Evolutionary conservation across 1,284 basidiomycete genomes (phyloP), one percentile per base, ranked within the genome.

Genomic region (Mycena sp.): DNA sequence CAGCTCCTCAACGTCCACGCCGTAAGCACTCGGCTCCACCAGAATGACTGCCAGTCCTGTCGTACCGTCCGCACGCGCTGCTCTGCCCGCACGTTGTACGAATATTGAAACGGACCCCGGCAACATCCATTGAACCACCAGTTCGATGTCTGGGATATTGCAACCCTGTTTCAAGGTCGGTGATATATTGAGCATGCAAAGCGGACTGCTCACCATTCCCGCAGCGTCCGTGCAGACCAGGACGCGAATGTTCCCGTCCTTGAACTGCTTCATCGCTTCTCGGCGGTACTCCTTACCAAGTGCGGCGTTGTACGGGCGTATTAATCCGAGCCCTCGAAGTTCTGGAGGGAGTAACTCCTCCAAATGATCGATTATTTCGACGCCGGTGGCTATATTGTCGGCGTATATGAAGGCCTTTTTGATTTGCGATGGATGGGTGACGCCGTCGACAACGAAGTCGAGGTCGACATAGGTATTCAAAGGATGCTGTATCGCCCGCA

Each of bases 371-470:
- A 54, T 61, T 4, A 77, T 72, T 7, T 72, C 68, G 25, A 53
- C 54, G 4, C n/a, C n/a, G n/a, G n/a, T n/a, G n/a, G n/a, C n/a
- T n/a, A n/a, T n/a, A n/a, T n/a, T n/a, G n/a, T n/a, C n/a, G n/a
- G n/a, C n/a, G n/a, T n/a, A n/a, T n/a, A n/a, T n/a, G n/a, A n/a
- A n/a, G n/a, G n/a, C n/a, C n/a, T n/a, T n/a, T n/a, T n/a, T n/a
- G n/a, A n/a, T n/a, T n/a, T n/a, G n/a, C n/a, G n/a, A n/a, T n/a
- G n/a, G n/a, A n/a, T n/a, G n/a, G n/a, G n/a, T n/a, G n/a, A n/a
- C n/a, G n/a, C n/a, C n/a, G n/a, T n/a, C 26, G 3, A 82, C 71
- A 9, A 80, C 29, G 48, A 81, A 81, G 55, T 79, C 71, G 10
- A 81, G 71, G 67, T 82, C 78, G 0, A 55, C 40, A 59, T 71